A percentile compares a stretch with the other conserved stretches of the same genome.
phyloP scores from a whole-genome alignment of 2,329 filamentous ascomycete genomes.

The Talaromyces rugulosus region DNA sequence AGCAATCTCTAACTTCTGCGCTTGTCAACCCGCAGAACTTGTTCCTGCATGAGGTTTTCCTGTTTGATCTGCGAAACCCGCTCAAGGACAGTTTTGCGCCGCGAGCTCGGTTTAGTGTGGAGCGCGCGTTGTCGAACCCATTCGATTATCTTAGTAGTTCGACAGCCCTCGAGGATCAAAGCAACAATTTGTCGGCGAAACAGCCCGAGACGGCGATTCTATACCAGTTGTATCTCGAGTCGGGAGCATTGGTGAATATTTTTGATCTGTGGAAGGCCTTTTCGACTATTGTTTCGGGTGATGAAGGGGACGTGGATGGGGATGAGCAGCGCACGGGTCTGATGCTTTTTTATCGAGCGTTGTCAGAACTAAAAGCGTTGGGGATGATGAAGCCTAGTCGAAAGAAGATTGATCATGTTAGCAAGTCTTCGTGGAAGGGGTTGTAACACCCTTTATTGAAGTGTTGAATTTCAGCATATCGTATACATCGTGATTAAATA shows the following conservation, averaged over 20 bases:
- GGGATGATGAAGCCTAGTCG: slow-evolving; percentile 85
- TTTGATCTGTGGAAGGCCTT: slow-evolving; percentile 61
- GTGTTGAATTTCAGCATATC: background rate
- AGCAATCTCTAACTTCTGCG: slow-evolving; percentile 39
- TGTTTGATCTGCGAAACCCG: slow-evolving; percentile 56
- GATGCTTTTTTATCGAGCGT: slow-evolving; percentile 75
- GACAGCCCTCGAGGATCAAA: slow-evolving; percentile 39
- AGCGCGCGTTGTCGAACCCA: slow-evolving; percentile 56
- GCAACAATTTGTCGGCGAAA: slow-evolving; percentile 40
- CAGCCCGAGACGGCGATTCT: slow-evolving; percentile 58
- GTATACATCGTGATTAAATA: slow-evolving; percentile 16
- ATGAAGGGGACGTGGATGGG: slow-evolving; percentile 19
- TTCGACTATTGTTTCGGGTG: slow-evolving; percentile 46
- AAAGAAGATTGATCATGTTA: slow-evolving; percentile 88
- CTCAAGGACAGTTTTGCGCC: slow-evolving; percentile 56
- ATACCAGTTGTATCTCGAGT: slow-evolving; percentile 61
- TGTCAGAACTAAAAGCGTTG: slow-evolving; percentile 80
- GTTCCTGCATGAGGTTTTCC: slow-evolving; percentile 54
- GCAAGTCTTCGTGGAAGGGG: slow-evolving; percentile 78
- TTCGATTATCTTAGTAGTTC: slow-evolving; percentile 52
- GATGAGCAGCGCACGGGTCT: slow-evolving; percentile 41
- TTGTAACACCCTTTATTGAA: slow-evolving; percentile 17
- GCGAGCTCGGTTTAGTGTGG: slow-evolving; percentile 54
- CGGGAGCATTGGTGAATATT: slow-evolving; percentile 57
- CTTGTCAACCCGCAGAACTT: slow-evolving; percentile 49